A percentile compares a stretch with the other conserved stretches of the same genome.
These are phyloP conservation scores for Metschnikowia continentalis DNA, from an alignment of 805 yeast species.

Conservation along the genomic window DNA sequence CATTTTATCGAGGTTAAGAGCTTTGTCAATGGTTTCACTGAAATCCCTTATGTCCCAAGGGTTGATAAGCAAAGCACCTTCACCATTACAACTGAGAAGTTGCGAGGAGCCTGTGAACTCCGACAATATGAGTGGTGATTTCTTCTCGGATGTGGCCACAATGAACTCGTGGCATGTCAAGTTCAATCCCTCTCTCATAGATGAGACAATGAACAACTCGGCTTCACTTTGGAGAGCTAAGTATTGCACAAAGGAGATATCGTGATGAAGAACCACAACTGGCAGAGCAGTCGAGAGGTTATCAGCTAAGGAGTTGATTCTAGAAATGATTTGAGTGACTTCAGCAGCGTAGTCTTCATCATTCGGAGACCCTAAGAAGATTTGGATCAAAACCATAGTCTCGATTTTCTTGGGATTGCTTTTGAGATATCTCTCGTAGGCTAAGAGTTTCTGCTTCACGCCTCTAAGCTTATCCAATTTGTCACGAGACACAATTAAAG, in stretches of 20 bases:
- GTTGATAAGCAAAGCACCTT: slow-evolving; percentile 74
- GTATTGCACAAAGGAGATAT: slow-evolving; percentile 84
- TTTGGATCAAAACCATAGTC: slow-evolving; percentile 73
- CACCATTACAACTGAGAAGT: slow-evolving; percentile 47
- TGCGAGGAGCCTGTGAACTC: slow-evolving; percentile 95
- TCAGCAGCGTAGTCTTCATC: slow-evolving; percentile 70
- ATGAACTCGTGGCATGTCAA: slow-evolving; percentile 93
- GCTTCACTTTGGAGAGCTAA: slow-evolving; percentile 83
- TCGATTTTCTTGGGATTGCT: slow-evolving; percentile 69
- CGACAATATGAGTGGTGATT: slow-evolving; percentile 79
- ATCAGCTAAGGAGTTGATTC: slow-evolving; percentile 75
- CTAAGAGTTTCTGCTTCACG: slow-evolving; percentile 77
- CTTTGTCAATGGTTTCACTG: slow-evolving; percentile 56
- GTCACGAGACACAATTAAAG: slow-evolving; percentile 80
- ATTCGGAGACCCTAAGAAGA: slow-evolving; percentile 56
- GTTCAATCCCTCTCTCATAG: slow-evolving; percentile 96
- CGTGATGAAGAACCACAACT: slow-evolving; percentile 83
- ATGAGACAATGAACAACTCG: slow-evolving; percentile 79
- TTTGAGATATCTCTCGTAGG: slow-evolving; percentile 74
- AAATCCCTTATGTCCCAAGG: slow-evolving; percentile 84
- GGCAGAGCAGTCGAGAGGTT: slow-evolving; percentile 75
- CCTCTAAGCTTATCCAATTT: slow-evolving; percentile 87
- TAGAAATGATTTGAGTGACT: slow-evolving; percentile 69
- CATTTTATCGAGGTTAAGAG: slow-evolving; percentile 59
- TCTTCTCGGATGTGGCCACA: slow-evolving; percentile 63